phyloP scores from a whole-genome alignment of 2,329 filamentous ascomycete species.

The Fusarium tanahbumbuense region DNA sequence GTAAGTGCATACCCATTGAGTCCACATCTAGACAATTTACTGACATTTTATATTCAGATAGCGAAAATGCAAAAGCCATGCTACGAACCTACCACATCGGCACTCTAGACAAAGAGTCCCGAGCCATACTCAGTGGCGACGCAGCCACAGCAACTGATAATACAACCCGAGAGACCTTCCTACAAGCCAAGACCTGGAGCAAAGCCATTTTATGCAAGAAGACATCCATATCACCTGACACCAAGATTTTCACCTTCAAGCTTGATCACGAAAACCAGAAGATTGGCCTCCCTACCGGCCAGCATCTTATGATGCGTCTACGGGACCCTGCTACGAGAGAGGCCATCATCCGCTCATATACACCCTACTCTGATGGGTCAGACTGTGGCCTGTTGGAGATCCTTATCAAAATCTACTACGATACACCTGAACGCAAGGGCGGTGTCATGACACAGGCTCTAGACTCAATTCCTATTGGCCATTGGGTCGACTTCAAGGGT shows the following conservation, averaged over 20 bases:
- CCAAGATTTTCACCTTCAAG: constrained; percentile 82
- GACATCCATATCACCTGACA: constrained; percentile 78
- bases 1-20: constrained; percentile 62
- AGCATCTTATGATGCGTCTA: constrained; percentile 87
- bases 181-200: constrained; percentile 79
- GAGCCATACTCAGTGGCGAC: constrained; percentile 63
- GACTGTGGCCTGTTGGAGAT: constrained; percentile 76
- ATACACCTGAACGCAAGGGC: constrained; percentile 66
- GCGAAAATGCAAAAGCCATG: constrained; percentile 91
- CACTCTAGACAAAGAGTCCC: constrained; percentile 71
- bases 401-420: constrained; percentile 85
- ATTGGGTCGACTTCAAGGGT: constrained; percentile 85
- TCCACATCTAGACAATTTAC: background rate
- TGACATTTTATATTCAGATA: constrained; percentile 68
- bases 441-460: constrained; percentile 87
- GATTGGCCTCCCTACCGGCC: constrained; percentile 83
- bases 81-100: constrained; percentile 89
- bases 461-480: constrained; percentile 76
- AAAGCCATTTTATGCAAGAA: constrained; percentile 77
- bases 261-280: constrained; percentile 77
- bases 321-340: constrained; percentile 77
- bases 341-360: constrained; percentile 86
- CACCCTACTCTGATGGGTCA: constrained; percentile 76
- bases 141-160: constrained; percentile 50
- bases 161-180: constrained; percentile 69